phyloP scores from a whole-genome alignment of 2,329 filamentous ascomycete species.

The Penicillium sp. region DNA sequence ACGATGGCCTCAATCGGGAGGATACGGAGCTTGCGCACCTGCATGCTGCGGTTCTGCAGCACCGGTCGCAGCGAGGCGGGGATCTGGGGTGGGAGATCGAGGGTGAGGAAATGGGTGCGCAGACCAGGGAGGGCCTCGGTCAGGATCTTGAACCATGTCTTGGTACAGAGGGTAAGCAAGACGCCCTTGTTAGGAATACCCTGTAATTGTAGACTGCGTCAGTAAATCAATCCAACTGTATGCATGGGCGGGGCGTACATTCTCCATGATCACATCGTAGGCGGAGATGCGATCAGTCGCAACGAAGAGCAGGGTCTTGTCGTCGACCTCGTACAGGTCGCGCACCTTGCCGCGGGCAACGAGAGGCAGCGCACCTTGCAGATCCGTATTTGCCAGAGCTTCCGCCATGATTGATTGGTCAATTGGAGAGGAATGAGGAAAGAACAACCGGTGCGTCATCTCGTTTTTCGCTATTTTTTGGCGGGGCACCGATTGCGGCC shows the following conservation, averaged over 20 bases:
- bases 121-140: conserved; percentile 53
- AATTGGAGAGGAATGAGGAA: conserved; percentile 1
- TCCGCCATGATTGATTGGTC: conserved; percentile 29
- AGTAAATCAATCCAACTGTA: background rate
- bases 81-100: conserved; percentile 52
- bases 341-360: conserved; percentile 69
- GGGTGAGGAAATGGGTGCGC: conserved; percentile 60
- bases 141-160: conserved; percentile 64
- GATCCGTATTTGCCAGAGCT: conserved; percentile 41
- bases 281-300: conserved; percentile 89
- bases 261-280: conserved; percentile 86
- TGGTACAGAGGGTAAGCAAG: conserved; percentile 63
- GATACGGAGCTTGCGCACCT: conserved; percentile 67
- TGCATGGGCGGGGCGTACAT: conserved; percentile 49
- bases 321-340: conserved; percentile 70
- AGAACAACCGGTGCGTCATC: conserved; percentile 19
- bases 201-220: conserved; percentile 35
- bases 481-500: conserved; percentile 17
- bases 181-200: conserved; percentile 65
- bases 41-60: conserved; percentile 67
- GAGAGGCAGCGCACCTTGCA: conserved; percentile 44
- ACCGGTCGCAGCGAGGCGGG: conserved; percentile 48
- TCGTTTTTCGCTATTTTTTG: conserved; percentile 18
- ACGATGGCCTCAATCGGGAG: conserved; percentile 80
- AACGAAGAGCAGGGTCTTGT: conserved; percentile 71